A percentile compares a stretch with the other conserved stretches of the same genome.
Evolutionary conservation across 257 asterid genomes (phyloP).

Genomic region (Solanum infundibuliforme): DNA sequence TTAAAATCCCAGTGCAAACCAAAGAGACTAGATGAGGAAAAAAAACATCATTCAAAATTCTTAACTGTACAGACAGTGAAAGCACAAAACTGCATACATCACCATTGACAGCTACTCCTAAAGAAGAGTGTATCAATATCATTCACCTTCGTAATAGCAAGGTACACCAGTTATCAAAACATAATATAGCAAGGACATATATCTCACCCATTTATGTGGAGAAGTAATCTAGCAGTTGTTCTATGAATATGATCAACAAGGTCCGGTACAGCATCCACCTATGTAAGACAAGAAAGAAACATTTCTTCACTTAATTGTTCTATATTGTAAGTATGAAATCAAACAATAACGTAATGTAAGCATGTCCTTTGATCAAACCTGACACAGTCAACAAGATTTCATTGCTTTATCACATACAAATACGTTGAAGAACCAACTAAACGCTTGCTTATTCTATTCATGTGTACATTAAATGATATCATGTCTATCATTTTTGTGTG

Average conservation of each 20-base stretch:
- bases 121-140: background rate
- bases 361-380: background rate
- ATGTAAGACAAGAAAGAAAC: slow-evolving; percentile 3
- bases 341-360: background rate
- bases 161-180: background rate
- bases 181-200: slow-evolving; percentile 1
- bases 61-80: background rate
- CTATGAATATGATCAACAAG: slow-evolving; percentile 71
- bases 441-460: background rate
- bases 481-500: background rate
- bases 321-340: background rate
- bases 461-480: background rate
- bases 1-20: background rate
- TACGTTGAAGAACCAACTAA: background rate
- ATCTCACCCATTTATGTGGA: slow-evolving; percentile 86
- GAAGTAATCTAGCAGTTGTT: slow-evolving; percentile 83
- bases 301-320: background rate
- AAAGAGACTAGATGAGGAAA: background rate
- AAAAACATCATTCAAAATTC: background rate
- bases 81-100: background rate
- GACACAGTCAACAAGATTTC: background rate
- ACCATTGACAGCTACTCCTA: background rate
- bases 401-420: background rate
- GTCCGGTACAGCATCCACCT: slow-evolving; percentile 98
- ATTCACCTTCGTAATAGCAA: background rate